These are phyloP conservation scores for Hymenoscyphus occultus DNA, from an alignment of 2,329 filamentous ascomycete species.

Conservation along the genomic window DNA sequence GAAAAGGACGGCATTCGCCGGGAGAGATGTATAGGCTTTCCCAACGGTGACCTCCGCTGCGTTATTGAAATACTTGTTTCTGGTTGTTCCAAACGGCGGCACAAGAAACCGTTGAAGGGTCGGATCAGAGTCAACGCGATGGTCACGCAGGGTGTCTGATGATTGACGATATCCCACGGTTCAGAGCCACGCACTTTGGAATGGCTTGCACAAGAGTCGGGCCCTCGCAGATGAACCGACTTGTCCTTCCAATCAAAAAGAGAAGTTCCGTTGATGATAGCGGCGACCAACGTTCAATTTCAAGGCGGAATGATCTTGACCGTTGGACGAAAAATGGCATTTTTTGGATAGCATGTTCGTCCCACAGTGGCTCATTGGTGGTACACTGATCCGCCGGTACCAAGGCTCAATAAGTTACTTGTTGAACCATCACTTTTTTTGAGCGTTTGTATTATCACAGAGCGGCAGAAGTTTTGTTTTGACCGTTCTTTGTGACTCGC, in stretches of 20 bases:
- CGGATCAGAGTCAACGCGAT: not conserved
- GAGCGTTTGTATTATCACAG: not conserved
- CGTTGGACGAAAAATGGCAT: not conserved
- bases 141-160: constrained; percentile 3
- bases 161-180: constrained; percentile 3
- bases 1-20: not conserved
- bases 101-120: constrained; percentile 4
- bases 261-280: not conserved
- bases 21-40: not conserved
- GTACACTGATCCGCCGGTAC: not conserved
- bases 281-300: not conserved
- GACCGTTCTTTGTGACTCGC: constrained; percentile 3
- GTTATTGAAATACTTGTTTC: not conserved
- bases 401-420: constrained; percentile 1
- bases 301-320: not conserved
- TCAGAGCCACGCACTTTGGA: not conserved
- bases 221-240: constrained; percentile 3
- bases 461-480: not conserved
- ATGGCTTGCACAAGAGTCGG: not conserved
- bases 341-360: not conserved
- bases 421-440: not conserved
- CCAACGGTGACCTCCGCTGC: constrained; percentile 3
- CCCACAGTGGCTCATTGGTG: not conserved
- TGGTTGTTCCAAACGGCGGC: not conserved
- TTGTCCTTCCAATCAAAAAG: not conserved